These are phyloP conservation scores for Ophiorrhiza pumila DNA, from an alignment of 257 asterid species.

Conservation along the genomic window DNA sequence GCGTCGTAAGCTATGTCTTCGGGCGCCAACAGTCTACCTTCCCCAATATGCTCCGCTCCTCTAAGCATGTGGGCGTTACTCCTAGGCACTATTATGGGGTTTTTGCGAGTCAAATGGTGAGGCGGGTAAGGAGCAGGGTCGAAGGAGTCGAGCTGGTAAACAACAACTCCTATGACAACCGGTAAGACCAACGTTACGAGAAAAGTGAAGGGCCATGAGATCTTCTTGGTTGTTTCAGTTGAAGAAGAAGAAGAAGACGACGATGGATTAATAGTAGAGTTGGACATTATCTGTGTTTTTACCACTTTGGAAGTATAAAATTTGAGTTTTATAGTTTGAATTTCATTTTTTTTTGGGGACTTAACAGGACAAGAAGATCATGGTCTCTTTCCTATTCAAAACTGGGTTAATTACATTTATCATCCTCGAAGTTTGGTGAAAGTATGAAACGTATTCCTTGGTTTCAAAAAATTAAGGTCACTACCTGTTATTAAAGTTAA, in stretches of 20 bases:
- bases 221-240: background rate
- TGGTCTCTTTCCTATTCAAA: too few species aligned
- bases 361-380: too few species aligned
- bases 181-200: constrained; percentile 33
- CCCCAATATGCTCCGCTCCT: constrained; percentile 64
- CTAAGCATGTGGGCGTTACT: constrained; percentile 45
- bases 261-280: background rate
- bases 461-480: too few species aligned
- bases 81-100: constrained; percentile 30
- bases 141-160: constrained; percentile 63
- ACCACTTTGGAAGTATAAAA: too few species aligned
- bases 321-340: too few species aligned
- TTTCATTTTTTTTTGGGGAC: too few species aligned
- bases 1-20: constrained; percentile 76
- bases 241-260: background rate
- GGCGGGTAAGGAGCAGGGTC: constrained; percentile 57
- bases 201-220: constrained; percentile 21
- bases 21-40: constrained; percentile 49
- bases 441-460: too few species aligned
- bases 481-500: too few species aligned
- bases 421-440: too few species aligned
- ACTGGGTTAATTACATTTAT: too few species aligned
- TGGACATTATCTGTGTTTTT: background rate
- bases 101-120: constrained; percentile 28
- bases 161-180: constrained; percentile 37